phyloP scores from a whole-genome alignment of 2,329 filamentous ascomycete species.

The Huntiella abstrusa region DNA sequence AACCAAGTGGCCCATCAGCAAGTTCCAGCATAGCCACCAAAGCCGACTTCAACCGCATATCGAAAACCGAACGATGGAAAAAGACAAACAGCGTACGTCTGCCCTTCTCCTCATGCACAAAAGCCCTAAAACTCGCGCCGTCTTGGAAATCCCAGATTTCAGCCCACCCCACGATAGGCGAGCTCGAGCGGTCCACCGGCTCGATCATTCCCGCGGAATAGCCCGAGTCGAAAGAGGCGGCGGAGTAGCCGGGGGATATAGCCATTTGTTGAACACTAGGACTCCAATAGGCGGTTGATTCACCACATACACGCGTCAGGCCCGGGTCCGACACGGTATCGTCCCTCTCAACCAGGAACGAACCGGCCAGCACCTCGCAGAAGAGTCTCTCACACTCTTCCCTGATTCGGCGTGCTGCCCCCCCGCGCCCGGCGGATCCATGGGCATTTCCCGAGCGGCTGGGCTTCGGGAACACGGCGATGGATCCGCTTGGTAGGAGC shows the following conservation, averaged over 20 bases:
- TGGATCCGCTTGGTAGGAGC: slow-evolving; percentile 4
- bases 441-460: slow-evolving; percentile 7
- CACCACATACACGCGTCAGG: slow-evolving; percentile 53
- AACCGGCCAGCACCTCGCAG: slow-evolving; percentile 83
- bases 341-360: slow-evolving; percentile 93
- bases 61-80: slow-evolving; percentile 54
- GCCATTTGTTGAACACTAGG: no score
- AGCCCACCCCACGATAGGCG: slow-evolving; percentile 41
- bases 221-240: not conserved
- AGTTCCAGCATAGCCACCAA: slow-evolving; percentile 84
- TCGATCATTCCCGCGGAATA: not conserved
- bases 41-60: slow-evolving; percentile 71
- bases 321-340: slow-evolving; percentile 59
- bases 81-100: slow-evolving; percentile 72
- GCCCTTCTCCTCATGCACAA: slow-evolving; percentile 50
- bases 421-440: slow-evolving; percentile 44
- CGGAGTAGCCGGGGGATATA: slow-evolving; percentile 13
- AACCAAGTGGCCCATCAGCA: slow-evolving; percentile 50
- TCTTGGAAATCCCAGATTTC: slow-evolving; percentile 75
- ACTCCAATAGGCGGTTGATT: not conserved
- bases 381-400: slow-evolving; percentile 99
- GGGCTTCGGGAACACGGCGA: no score
- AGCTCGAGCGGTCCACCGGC: slow-evolving; percentile 12
- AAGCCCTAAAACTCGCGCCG: slow-evolving; percentile 70
- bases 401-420: slow-evolving; percentile 91